Base-by-base conservation (phyloP, 805 yeast genomes). In the Clavispora phyllophila region DNA sequence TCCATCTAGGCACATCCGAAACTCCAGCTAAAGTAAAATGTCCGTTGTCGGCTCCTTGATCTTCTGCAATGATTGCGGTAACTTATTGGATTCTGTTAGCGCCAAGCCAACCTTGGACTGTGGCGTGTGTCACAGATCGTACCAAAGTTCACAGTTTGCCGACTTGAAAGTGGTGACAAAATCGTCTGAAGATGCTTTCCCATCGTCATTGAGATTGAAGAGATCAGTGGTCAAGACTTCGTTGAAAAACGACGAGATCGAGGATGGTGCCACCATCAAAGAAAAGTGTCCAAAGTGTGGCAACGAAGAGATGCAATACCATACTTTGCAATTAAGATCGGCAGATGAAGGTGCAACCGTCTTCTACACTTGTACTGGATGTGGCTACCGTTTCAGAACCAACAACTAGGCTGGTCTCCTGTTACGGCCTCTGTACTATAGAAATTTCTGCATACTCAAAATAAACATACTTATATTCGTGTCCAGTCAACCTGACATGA, bases 271-370 rank as follows among this genome's bases (percentile, higher is more conserved):
- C 31, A 85, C 95, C 10, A 93, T 93, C 63, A 86, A 90, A 63
- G 99, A 93, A 65, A 90, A 86, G 60, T 93, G 99, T 74, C 98
- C 98, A n/a, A 81, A 90, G 65, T 93, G 99, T 78, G 96, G 96
- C 39, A 79, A 90, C 66, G 97, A 93, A 60, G 97, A 93, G 66
- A 95, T 95, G 99, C 90, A 83, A 62, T 93, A 91, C 63, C 98
- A 93, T 61, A 93, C 99, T 4, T 72, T 93, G 53, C 99, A 93
- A 67, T 76, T 93, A 55, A 82, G 99, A 69, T 86, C 96, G 42
- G 99, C 99, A 1, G 99, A 93, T 75, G 99, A 93, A 76, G 99
- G 99, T 76, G 96, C 99, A 23, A 93, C 99, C 9, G 98, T 93
- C 27, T 93, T 93, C 62, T 95, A 93, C 69, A 91, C 99, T 1